A percentile compares a stretch with the other conserved stretches of the same genome.
phyloP scores from a whole-genome alignment of 1,139 yeast genomes.

The Debaryomyces psychrophilus region DNA sequence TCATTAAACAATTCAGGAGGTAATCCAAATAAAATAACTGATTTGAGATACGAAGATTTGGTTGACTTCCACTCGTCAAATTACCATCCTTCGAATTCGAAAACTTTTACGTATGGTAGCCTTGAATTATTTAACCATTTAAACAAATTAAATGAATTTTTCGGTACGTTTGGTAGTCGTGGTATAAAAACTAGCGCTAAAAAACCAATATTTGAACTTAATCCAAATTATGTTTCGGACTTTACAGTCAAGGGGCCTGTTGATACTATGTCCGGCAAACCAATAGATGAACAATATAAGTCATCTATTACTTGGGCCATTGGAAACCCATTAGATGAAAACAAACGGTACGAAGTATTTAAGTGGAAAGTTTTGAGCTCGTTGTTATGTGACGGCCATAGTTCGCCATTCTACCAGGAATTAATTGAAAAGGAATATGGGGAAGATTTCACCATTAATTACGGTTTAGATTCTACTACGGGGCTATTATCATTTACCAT shows the following conservation, averaged over 20 bases:
- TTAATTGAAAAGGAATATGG: constrained; percentile 85
- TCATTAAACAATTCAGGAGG: constrained; percentile 92
- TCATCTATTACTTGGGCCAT: constrained; percentile 86
- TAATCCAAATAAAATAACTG: constrained; percentile 81
- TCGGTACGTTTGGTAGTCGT: constrained; percentile 58
- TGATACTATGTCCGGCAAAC: constrained; percentile 71
- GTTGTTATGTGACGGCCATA: constrained; percentile 86
- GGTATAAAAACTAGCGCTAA: constrained; percentile 26
- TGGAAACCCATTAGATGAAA: constrained; percentile 68
- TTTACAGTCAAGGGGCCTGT: constrained; percentile 69
- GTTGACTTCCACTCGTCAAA: constrained; percentile 70
- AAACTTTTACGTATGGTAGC: constrained; percentile 85
- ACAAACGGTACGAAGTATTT: constrained; percentile 61
- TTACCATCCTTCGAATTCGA: constrained; percentile 91
- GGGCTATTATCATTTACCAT: constrained; percentile 77
- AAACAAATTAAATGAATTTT: constrained; percentile 55
- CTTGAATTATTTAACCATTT: constrained; percentile 68
- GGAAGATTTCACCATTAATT: constrained; percentile 82
- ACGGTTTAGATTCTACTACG: constrained; percentile 86
- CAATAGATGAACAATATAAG: constrained; percentile 70
- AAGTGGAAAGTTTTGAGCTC: constrained; percentile 73
- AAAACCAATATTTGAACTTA: constrained; percentile 28
- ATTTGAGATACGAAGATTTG: constrained; percentile 72
- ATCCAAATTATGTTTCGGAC: constrained; percentile 14
- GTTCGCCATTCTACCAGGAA: constrained; percentile 83